These are phyloP conservation scores for Malus hybrid DNA, from an alignment of 331 rosid species.

Conservation along the genomic window DNA sequence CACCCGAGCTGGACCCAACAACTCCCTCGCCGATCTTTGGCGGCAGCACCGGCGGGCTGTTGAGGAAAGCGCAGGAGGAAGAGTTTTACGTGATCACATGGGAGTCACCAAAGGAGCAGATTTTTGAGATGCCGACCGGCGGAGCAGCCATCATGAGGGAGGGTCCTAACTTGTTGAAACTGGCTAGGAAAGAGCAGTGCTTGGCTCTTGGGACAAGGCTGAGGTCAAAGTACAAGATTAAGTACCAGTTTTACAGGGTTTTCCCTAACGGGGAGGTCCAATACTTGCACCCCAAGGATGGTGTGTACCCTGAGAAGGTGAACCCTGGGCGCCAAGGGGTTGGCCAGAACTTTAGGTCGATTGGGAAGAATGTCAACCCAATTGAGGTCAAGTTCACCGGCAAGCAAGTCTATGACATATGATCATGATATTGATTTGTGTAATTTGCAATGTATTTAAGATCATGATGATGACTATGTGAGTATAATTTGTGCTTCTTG, in stretches of 20 bases:
- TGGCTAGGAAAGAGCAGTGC: conserved; percentile 96
- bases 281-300: conserved; percentile 94
- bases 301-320: conserved; percentile 97
- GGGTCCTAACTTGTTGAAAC: conserved; percentile 76
- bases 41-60: conserved; percentile 87
- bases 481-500: conserved; percentile 6
- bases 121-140: conserved; percentile 97
- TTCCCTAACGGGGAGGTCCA: conserved; percentile 96
- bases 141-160: conserved; percentile 99
- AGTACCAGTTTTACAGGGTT: conserved; percentile 94
- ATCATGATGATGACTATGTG: neutral
- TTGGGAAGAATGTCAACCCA: conserved; percentile 82
- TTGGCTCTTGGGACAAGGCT: conserved; percentile 93
- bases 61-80: conserved; percentile 88
- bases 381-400: conserved; percentile 97
- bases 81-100: conserved; percentile 95
- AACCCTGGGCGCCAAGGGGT: conserved; percentile 90
- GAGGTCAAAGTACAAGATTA: conserved; percentile 93
- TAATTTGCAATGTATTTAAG: conserved; percentile 4
- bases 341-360: conserved; percentile 76
- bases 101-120: conserved; percentile 90
- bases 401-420: conserved; percentile 75
- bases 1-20: conserved; percentile 83
- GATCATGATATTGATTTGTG: conserved; percentile 6
- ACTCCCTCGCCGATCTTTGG: conserved; percentile 93